phyloP scores from a whole-genome alignment of 108 stramenopile species.

The Nitzschia putrida region DNA sequence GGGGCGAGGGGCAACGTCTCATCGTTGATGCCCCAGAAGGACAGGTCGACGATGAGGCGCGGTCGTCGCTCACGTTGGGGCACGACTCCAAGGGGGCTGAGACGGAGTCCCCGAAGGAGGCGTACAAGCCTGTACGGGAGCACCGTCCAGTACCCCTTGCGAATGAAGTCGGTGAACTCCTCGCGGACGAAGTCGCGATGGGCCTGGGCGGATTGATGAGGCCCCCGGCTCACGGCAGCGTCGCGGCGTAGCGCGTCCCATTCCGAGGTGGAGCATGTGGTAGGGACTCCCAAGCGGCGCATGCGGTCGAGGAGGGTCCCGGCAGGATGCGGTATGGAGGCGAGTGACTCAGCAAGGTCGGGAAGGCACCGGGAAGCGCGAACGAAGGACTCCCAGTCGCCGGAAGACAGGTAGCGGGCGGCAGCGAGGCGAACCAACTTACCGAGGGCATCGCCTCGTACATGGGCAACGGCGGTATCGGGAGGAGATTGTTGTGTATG shows the following conservation, averaged over 20 bases:
- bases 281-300: constrained; percentile 16
- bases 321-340: constrained; percentile 24
- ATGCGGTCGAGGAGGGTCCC: constrained; percentile 15
- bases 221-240: constrained; percentile 19
- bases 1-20: constrained; percentile 32
- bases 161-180: constrained; percentile 27
- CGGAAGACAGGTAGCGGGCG: neutral
- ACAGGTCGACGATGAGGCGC: constrained; percentile 30
- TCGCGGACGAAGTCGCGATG: constrained; percentile 25
- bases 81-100: constrained; percentile 35
- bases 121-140: constrained; percentile 19
- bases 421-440: neutral
- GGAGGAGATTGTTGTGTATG: too few relatives aligned
- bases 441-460: too few relatives aligned
- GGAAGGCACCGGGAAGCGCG: neutral
- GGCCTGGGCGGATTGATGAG: constrained; percentile 21
- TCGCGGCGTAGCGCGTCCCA: constrained; percentile 18
- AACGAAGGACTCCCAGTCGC: constrained; percentile 9
- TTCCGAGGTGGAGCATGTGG: neutral
- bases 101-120: constrained; percentile 10
- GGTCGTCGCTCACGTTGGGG: constrained; percentile 37
- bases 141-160: constrained; percentile 30
- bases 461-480: neutral
- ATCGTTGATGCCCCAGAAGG: constrained; percentile 29
- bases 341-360: constrained; percentile 14